Evolutionary conservation across 192 early-diverging fungal species (phyloP), one percentile per base, ranked within the genome.

Genomic region (Podila horticola): DNA sequence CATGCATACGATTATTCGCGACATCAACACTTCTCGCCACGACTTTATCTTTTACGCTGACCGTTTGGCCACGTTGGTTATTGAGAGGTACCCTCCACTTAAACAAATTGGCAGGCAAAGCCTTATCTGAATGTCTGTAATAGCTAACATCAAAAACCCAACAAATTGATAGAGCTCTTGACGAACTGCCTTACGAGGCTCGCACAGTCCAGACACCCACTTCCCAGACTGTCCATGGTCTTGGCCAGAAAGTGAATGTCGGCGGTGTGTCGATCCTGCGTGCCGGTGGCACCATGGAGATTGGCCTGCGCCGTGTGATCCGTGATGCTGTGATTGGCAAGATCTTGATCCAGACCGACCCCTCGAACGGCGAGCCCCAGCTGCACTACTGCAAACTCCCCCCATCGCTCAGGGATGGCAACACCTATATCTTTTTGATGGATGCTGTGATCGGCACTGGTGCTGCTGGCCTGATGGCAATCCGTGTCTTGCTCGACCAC

Each of bases 11-110:
- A 94, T 94, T 34, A 88, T 97, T 15, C 88, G 94, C 33, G 91
- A 96, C 75, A 72, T 85, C 51, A 81, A 74, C 19, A 94, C 93
- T 0, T 84, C 84, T 22, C 89, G 94, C 60, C 89, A 92, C 65
- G 95, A 98, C 74, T 97, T 98, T 85, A 91, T 96, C 52, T 98
- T 97, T 72, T 95, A 95, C 79, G 89, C 95, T 13, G 96, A 98
- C 74, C 90, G 97, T 22, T 85, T 98, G 26, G 94, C 94, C 26
- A 88, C 93, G 19, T 82, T 97, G 67, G 89, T 96, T 48, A 92
- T 97, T 50, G 97, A 98, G 83, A 71, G 89, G 92, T 93, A 90
- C 13, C 41, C 41, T 15, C 13, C 41, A 10, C 41, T 15, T 12
- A 13, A 45, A 45, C 41, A 8, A 45, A 3, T 45, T 10, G 9